Conservation (phyloP, 345 rosid genomes). For the Lumnitzera littorea region DNA sequence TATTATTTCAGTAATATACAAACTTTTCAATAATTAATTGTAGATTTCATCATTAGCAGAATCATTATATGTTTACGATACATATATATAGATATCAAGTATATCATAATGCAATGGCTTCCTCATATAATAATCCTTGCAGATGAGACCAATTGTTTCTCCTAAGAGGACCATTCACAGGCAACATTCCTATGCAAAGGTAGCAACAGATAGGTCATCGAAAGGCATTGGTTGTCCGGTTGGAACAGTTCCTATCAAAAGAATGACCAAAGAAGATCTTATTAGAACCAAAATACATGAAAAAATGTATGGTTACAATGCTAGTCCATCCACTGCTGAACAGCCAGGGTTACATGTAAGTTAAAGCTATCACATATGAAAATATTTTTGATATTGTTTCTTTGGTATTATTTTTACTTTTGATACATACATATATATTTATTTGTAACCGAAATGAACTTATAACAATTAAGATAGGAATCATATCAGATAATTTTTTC, state of each 20-base stretch:
- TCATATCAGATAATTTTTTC: too few species aligned
- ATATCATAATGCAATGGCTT: too few species aligned
- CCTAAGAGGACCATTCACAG: background rate
- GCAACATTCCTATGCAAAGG: background rate
- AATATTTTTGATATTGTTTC: background rate
- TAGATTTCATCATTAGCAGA: too few species aligned
- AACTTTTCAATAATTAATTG: too few species aligned
- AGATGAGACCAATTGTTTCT: conserved; percentile 22
- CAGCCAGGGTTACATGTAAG: conserved; percentile 19
- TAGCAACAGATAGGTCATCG: background rate
- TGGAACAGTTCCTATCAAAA: conserved; percentile 31
- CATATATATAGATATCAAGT: too few species aligned
- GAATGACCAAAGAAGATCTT: conserved; percentile 24
- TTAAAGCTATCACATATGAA: too few species aligned
- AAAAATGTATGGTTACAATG: conserved; percentile 3
- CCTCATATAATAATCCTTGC: background rate
- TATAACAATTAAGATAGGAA: too few species aligned
- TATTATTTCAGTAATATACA: too few species aligned
- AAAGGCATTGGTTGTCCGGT: conserved; percentile 24
- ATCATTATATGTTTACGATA: too few species aligned
- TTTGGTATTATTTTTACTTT: background rate
- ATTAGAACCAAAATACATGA: conserved; percentile 9
- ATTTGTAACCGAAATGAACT: too few species aligned
- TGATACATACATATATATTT: too few species aligned
- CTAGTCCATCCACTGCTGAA: conserved; percentile 5